Percentiles rank a stretch among this genome's conserved stretches.
These are phyloP conservation scores for Phanerochaete carnosa DNA, from an alignment of 768 basidiomycete genomes.

Conservation along the genomic window DNA sequence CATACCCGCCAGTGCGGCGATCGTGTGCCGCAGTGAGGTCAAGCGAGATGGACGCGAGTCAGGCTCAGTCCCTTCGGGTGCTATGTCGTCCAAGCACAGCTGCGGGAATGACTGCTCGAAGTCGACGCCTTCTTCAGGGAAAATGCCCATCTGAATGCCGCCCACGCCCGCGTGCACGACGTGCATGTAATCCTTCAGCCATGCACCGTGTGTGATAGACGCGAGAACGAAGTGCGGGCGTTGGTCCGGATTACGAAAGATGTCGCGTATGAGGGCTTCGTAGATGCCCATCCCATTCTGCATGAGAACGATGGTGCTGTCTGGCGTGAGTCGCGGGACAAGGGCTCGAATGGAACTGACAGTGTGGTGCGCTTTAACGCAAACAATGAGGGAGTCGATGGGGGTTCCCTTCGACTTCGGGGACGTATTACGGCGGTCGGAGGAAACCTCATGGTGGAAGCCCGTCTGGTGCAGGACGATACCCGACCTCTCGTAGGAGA, in stretches of 20 bases:
- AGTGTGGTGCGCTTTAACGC: slow-evolving; percentile 74
- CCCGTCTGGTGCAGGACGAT: slow-evolving; percentile 37
- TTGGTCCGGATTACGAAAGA: slow-evolving; percentile 69
- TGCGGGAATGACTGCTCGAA: slow-evolving; percentile 51
- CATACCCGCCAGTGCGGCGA: slow-evolving; percentile 57
- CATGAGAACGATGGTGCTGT: slow-evolving; percentile 85
- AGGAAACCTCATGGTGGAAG: slow-evolving; percentile 47
- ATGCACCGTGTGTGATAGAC: slow-evolving; percentile 79
- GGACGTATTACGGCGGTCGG: slow-evolving; percentile 22
- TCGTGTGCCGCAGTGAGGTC: slow-evolving; percentile 61
- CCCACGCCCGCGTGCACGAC: slow-evolving; percentile 73
- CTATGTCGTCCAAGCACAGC: slow-evolving; percentile 53
- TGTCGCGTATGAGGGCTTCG: slow-evolving; percentile 60
- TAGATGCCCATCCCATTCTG: slow-evolving; percentile 95
- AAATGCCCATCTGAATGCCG: slow-evolving; percentile 71
- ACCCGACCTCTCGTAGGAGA: slow-evolving; percentile 52
- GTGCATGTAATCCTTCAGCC: slow-evolving; percentile 46
- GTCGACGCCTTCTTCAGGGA: slow-evolving; percentile 63
- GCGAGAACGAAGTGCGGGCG: slow-evolving; percentile 87
- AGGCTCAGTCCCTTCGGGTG: slow-evolving; percentile 20
- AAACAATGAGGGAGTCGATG: slow-evolving; percentile 81
- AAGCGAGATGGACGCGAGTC: slow-evolving; percentile 43
- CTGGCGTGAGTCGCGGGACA: slow-evolving; percentile 54
- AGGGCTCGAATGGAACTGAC: slow-evolving; percentile 54
- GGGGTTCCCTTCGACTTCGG: neutral